These are phyloP conservation scores for Triticum dicoccoides DNA, from an alignment of 176 grass and related monocot species.

Conservation along the genomic window DNA sequence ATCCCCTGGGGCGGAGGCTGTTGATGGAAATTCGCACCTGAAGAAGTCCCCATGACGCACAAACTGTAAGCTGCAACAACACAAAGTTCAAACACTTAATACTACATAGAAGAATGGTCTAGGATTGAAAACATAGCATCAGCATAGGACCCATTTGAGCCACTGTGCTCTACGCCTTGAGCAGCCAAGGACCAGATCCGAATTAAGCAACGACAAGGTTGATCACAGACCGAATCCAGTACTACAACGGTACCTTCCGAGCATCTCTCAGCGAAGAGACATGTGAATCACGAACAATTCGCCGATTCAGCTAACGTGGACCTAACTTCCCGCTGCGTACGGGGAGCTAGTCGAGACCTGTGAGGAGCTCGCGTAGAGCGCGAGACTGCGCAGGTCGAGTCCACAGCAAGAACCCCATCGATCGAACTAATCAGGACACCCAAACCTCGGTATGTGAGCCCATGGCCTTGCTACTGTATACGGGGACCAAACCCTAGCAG, in stretches of 20 bases:
- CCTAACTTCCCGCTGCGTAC: not conserved
- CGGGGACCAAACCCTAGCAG: not conserved
- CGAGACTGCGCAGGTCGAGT: not conserved
- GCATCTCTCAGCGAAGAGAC: not conserved
- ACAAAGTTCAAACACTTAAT: conserved; percentile 1
- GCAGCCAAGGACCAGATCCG: not conserved
- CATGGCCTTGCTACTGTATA: not conserved
- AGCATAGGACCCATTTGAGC: not conserved
- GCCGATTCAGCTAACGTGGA: not conserved
- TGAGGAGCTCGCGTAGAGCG: not conserved
- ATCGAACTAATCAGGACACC: not conserved
- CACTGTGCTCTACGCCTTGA: not conserved
- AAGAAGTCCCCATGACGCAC: conserved; percentile 68
- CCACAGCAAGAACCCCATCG: not conserved
- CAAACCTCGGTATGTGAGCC: not conserved
- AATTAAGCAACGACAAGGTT: not conserved
- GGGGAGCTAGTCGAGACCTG: not conserved
- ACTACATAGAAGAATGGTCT: not conserved
- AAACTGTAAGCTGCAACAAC: conserved; percentile 17
- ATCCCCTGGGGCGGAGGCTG: conserved; percentile 60
- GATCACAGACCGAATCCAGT: not conserved
- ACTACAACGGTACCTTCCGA: not conserved
- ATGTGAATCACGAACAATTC: not conserved
- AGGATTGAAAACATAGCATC: not conserved
- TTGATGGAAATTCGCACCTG: conserved; percentile 70